Percentiles rank a stretch among this genome's conserved stretches.
These are phyloP conservation scores for Wickerhamiella allomyrinae DNA, from an alignment of 805 yeast species.

Conservation along the genomic window DNA sequence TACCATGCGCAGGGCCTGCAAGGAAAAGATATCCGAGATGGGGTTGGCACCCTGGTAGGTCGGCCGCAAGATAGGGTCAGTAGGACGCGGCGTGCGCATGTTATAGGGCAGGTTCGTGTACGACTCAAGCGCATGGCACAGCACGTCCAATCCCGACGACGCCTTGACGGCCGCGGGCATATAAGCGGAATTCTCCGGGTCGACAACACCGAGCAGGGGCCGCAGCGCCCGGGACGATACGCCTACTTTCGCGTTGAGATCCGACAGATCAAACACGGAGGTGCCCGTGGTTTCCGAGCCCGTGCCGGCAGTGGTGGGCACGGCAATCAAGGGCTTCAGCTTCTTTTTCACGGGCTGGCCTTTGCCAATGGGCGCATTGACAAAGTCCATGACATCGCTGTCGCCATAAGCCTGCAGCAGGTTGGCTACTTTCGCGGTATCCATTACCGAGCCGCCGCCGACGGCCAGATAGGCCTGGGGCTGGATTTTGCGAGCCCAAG, in stretches of 20 bases:
- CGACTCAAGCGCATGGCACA: conserved; percentile 33
- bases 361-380: conserved; percentile 30
- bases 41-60: conserved; percentile 34
- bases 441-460: conserved; percentile 37
- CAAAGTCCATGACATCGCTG: conserved; percentile 30
- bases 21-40: conserved; percentile 31
- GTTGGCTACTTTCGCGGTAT: conserved; percentile 32
- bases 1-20: conserved; percentile 30
- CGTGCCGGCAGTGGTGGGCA: conserved; percentile 35
- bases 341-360: conserved; percentile 25
- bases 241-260: conserved; percentile 30
- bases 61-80: conserved; percentile 27
- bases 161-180: conserved; percentile 32
- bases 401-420: conserved; percentile 30
- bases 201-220: conserved; percentile 32
- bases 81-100: conserved; percentile 27
- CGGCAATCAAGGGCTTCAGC: conserved; percentile 29
- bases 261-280: conserved; percentile 30
- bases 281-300: conserved; percentile 36
- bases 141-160: conserved; percentile 31
- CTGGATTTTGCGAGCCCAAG: conserved; percentile 24
- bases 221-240: conserved; percentile 31
- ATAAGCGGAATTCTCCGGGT: conserved; percentile 28
- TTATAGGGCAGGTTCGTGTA: conserved; percentile 32
- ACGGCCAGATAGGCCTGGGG: conserved; percentile 32